Evolutionary conservation across 2,329 filamentous ascomycete species (phyloP).

Genomic region (Byssoonygena ceratinophila): DNA sequence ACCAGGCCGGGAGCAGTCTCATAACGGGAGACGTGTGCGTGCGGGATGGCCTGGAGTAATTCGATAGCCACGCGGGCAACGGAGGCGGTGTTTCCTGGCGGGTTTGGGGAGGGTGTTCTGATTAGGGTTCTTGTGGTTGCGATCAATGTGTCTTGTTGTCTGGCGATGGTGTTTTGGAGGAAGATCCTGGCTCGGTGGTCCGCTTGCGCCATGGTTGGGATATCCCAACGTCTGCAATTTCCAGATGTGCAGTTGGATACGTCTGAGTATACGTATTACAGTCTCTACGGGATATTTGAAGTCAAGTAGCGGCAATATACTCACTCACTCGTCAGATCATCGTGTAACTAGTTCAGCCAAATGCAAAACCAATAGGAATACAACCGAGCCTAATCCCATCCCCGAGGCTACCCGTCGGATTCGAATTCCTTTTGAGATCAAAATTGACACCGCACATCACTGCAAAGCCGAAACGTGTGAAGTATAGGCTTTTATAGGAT

Average conservation of each 20-base stretch:
- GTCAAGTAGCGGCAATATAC: background rate
- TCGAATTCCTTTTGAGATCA: too few relatives aligned
- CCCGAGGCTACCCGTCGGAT: background rate
- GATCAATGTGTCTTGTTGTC: conserved; percentile 8
- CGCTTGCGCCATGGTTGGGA: background rate
- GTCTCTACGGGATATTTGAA: background rate
- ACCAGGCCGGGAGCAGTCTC: conserved; percentile 5
- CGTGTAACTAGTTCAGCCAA: background rate
- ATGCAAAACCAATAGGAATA: background rate
- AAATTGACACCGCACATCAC: background rate
- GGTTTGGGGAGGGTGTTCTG: conserved; percentile 9
- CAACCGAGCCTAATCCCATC: background rate
- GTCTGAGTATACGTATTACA: background rate
- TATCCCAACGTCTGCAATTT: background rate
- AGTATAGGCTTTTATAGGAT: background rate
- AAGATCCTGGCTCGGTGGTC: conserved; percentile 4
- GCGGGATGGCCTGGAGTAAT: conserved; percentile 10
- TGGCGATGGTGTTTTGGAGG: conserved; percentile 7
- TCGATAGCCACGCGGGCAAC: conserved; percentile 9
- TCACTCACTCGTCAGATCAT: background rate
- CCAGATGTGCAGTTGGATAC: background rate
- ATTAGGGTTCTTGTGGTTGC: conserved; percentile 3
- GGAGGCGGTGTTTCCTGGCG: conserved; percentile 10
- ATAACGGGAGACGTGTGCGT: conserved; percentile 11
- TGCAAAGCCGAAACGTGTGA: background rate